Base-by-base conservation (phyloP, 2,329 filamentous ascomycete genomes). In the Parastagonospora avenae region DNA sequence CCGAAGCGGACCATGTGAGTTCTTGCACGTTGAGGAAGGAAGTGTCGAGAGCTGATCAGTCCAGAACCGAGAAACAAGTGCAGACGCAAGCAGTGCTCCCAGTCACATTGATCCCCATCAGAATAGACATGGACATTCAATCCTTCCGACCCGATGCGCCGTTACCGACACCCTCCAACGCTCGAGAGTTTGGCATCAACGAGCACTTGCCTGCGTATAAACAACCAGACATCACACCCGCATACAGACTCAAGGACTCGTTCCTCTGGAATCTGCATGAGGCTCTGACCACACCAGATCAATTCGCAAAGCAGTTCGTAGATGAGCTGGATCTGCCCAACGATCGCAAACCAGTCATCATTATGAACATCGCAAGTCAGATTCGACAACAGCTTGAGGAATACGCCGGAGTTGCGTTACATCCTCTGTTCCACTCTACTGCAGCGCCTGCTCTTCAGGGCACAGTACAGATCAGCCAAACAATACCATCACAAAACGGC, bases 231-330 rank as follows among this genome's bases (percentile, higher is more conserved):
- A 76, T 85, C 54, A 92, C 92, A 11, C 86, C 92, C 1, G 89
- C 91, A 2, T 97, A 92, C 75, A 86, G 94, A 56, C 80, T 99
- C 50, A 92, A 95, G 66, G 94, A 99, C 65, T 89, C 90, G n/a
- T 97, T 99, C 66, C 77, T 97, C 45, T 99, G 94, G 94, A 99
- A 99, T 66, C 81, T 99, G 11, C 93, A 97, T 75, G 94, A 99
- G 77, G 90, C 91, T 0, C 80, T 97, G 51, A 90, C 92, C 44
- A 99, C 94, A 0, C 96, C 94, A 1, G 94, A 99, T 68, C 90
- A 96, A 68, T 99, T 97, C 71, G 94, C 94, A n/a, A 85, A 89
- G 63, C 86, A 84, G 1, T 85, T 97, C 60, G 92, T 96, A 1
- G 91, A 96, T 59, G 94, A 99, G 70, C 82, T 99, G 36, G 94